A percentile compares a stretch with the other conserved stretches of the same genome.
These are phyloP conservation scores for Madurella fahalii DNA, from an alignment of 2,329 filamentous ascomycete species.

Conservation along the genomic window DNA sequence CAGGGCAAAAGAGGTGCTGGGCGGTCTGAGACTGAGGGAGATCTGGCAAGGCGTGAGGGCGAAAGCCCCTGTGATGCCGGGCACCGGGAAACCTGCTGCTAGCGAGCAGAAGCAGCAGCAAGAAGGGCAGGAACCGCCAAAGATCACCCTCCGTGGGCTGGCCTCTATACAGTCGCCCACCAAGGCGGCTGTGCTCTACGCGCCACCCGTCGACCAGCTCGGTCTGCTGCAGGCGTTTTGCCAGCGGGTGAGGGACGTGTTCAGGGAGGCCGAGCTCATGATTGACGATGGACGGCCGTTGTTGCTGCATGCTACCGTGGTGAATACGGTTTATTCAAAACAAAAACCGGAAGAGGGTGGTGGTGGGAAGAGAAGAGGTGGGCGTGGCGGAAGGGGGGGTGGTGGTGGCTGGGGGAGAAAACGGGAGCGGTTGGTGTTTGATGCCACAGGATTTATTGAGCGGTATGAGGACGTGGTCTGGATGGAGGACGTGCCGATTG, in stretches of 20 bases:
- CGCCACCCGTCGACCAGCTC: constrained; percentile 52
- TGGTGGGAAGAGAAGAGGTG: constrained; percentile 23
- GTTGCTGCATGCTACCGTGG: constrained; percentile 75
- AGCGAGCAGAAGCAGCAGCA: neutral
- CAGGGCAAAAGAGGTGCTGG: constrained; percentile 39
- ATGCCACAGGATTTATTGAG: constrained; percentile 54
- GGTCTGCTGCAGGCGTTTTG: constrained; percentile 55
- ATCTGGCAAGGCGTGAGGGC: constrained; percentile 25
- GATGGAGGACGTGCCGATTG: constrained; percentile 64
- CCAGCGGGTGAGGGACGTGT: constrained; percentile 48
- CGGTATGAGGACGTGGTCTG: constrained; percentile 64
- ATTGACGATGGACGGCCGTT: constrained; percentile 58
- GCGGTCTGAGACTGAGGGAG: constrained; percentile 36
- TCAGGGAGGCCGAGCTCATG: constrained; percentile 55
- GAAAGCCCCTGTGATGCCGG: constrained; percentile 12
- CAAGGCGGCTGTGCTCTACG: constrained; percentile 62
- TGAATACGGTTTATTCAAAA: constrained; percentile 78
- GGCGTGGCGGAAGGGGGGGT: constrained; percentile 24
- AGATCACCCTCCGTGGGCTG: constrained; percentile 51
- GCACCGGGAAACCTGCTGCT: constrained; percentile 2
- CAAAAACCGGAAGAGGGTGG: constrained; percentile 23
- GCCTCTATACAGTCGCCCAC: constrained; percentile 56
- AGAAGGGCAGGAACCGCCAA: constrained; percentile 26
- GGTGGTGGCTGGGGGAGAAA: constrained; percentile 24
- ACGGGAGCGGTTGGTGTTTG: constrained; percentile 43